These are phyloP conservation scores for Evansstolkia leycettana DNA, from an alignment of 495 filamentous ascomycete genomes.

Conservation along the genomic window DNA sequence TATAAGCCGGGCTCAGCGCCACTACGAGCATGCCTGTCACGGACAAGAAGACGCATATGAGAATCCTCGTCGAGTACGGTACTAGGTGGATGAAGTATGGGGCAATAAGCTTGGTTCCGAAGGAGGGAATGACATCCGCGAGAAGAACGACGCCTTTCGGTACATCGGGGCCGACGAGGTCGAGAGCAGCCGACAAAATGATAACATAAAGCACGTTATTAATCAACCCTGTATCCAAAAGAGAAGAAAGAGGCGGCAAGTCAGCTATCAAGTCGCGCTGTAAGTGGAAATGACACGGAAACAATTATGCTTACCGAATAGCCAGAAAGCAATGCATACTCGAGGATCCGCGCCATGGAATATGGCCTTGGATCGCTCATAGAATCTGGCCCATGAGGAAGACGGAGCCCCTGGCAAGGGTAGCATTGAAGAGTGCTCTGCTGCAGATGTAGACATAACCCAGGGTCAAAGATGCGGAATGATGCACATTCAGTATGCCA, in stretches of 20 bases:
- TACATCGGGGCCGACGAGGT: slow-evolving; percentile 74
- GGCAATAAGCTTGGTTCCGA: slow-evolving; percentile 73
- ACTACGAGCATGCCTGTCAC: slow-evolving; percentile 78
- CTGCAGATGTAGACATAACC: slow-evolving; percentile 10
- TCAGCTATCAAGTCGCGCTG: background rate
- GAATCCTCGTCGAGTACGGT: slow-evolving; percentile 63
- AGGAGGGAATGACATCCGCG: slow-evolving; percentile 81
- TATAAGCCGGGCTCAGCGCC: slow-evolving; percentile 56
- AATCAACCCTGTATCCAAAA: slow-evolving; percentile 70
- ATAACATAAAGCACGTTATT: slow-evolving; percentile 98
- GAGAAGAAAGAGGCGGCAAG: background rate
- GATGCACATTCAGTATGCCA: too few species aligned
- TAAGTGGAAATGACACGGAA: background rate
- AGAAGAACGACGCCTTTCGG: slow-evolving; percentile 90
- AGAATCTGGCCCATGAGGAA: slow-evolving; percentile 60
- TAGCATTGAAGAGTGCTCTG: slow-evolving; percentile 30
- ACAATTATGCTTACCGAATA: slow-evolving; percentile 57
- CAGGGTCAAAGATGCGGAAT: background rate
- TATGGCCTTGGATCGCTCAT: slow-evolving; percentile 45
- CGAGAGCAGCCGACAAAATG: slow-evolving; percentile 88
- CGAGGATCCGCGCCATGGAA: slow-evolving; percentile 58
- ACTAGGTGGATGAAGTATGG: slow-evolving; percentile 88
- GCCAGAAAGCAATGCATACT: slow-evolving; percentile 78
- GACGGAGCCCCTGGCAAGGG: slow-evolving; percentile 64
- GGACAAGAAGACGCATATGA: slow-evolving; percentile 60